Evolutionary conservation across 192 early-diverging fungal species (phyloP), one percentile per base, ranked within the genome.

Genomic region (Podila verticillata): DNA sequence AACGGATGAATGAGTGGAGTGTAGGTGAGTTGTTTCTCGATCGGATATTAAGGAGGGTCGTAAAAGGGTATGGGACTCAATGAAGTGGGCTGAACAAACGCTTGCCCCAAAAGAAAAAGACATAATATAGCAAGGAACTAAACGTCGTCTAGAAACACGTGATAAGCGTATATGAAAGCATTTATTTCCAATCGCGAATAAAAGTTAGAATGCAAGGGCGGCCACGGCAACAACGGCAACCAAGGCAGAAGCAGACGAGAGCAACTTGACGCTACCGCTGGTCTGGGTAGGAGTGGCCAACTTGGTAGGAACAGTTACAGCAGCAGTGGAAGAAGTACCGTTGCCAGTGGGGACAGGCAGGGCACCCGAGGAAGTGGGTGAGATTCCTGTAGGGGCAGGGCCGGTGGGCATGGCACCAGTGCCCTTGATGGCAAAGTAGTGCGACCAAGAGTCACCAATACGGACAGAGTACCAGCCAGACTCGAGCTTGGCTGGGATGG

Each of bases 401-500:
- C 56, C 72, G 20, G 61, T 57, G 48, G 73, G 73, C 35, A 56
- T 8, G 34, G 49, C 48, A 29, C 72, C 73, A 48, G 61, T 36
- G 24, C 59, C 51, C 62, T 69, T 75, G 61, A 75, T 65, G 29
- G 35, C 12, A 54, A 75, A 75, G 66, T 68, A 65, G 57, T 68
- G 66, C 17, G 73, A 74, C 54, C 59, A 74, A 30, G 68, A 48
- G 26, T 77, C 74, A 1, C 74, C 74, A 22, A 77, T 65, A 26
- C 68, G 62, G 68, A 77, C 19, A 12, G 74, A 77, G 74, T 77
- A 77, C 54, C 56, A 77, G 48, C 70, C 68, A n/a, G 74, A 68
- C 29, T 15, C 4, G 54, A 75, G 48, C 32, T 63, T 65, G 26
- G 62, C 32, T 7, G 66, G 62, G 68, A 77, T 39, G 36, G 63